These are phyloP conservation scores for Blastocystis sp. DNA, from an alignment of 352 stramenopile species.

Conservation along the genomic window DNA sequence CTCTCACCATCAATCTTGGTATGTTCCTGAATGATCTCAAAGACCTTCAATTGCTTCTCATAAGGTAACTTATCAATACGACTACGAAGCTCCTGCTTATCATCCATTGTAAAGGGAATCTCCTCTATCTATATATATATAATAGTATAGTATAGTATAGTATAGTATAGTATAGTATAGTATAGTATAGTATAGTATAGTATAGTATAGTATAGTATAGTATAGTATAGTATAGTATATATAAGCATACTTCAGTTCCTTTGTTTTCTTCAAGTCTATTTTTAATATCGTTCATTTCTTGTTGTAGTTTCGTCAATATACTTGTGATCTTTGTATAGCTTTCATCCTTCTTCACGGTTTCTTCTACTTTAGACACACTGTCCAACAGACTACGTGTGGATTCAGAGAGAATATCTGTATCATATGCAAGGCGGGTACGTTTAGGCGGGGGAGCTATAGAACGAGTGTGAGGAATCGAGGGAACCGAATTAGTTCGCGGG, in stretches of 20 bases:
- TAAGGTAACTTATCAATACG: slow-evolving; percentile 14
- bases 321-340: slow-evolving; percentile 1
- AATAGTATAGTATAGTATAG: too few species aligned
- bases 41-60: slow-evolving; percentile 12
- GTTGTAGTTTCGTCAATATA: not conserved
- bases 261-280: not conserved
- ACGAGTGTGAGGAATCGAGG: not conserved
- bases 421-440: too few species aligned
- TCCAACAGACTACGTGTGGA: too few species aligned
- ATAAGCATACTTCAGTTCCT: not conserved
- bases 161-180: too few species aligned
- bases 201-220: too few species aligned
- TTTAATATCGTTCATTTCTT: not conserved
- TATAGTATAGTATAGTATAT: too few species aligned
- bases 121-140: too few species aligned
- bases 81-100: slow-evolving; percentile 34
- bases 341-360: slow-evolving; percentile 8
- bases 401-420: too few species aligned
- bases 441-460: too few species aligned
- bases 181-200: too few species aligned
- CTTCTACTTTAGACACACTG: not conserved
- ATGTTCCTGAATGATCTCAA: slow-evolving; percentile 36
- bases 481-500: not conserved
- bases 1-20: slow-evolving; percentile 3
- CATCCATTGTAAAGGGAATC: slow-evolving; percentile 19